phyloP scores from a whole-genome alignment of 345 rosid species.

The Hibiscus trionum region DNA sequence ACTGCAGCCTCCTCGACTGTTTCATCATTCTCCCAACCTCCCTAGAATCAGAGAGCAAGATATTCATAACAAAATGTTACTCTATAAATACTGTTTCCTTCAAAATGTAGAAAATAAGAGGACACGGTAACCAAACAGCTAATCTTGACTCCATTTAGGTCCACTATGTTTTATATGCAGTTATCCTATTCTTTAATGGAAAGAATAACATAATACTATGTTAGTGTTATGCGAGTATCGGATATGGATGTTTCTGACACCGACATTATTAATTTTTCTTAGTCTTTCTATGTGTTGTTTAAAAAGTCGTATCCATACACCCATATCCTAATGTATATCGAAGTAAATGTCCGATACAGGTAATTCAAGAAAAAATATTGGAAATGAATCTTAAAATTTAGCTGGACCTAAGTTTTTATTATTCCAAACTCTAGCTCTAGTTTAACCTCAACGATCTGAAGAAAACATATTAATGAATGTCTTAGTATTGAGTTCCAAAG shows the following conservation, averaged over 20 bases:
- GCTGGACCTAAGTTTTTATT: not conserved
- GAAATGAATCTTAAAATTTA: not conserved
- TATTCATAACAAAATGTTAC: not conserved
- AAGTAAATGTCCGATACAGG: not conserved
- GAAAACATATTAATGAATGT: not conserved
- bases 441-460: not conserved
- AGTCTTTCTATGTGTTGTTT: not conserved
- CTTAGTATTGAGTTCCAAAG: not conserved
- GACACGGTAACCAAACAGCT: not conserved
- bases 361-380: not conserved
- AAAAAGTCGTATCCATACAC: not conserved
- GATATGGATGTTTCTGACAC: not conserved
- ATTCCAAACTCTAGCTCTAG: no score
- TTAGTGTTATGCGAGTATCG: not conserved
- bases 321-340: not conserved
- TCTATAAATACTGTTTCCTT: not conserved
- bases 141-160: not conserved
- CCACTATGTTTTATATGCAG: not conserved
- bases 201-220: not conserved
- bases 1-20: constrained; percentile 52
- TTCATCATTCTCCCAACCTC: constrained; percentile 62
- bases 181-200: not conserved
- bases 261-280: no score
- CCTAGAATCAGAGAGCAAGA: constrained; percentile 20
- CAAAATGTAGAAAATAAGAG: not conserved